phyloP scores from a whole-genome alignment of 106 monocot species.

The Gastrodia elata region DNA sequence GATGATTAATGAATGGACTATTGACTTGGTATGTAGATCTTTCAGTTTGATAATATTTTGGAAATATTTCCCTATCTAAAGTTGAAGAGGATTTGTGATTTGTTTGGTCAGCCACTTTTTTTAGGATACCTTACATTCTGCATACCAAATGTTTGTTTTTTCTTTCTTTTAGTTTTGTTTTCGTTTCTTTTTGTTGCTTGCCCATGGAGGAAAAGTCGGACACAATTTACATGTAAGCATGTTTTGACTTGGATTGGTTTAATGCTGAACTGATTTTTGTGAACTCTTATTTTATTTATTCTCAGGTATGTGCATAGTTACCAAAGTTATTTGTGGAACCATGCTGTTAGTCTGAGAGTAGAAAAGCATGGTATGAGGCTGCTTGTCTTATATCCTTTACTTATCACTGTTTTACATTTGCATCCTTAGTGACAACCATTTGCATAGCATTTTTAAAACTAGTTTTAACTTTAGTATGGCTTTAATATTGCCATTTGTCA shows the following conservation, averaged over 20 bases:
- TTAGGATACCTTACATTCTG: not conserved
- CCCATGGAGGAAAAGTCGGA: not conserved
- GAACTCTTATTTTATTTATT: not conserved
- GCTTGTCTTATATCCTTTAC: not conserved
- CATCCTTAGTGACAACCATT: not conserved
- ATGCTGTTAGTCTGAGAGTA: conserved; percentile 87
- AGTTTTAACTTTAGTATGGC: conserved; percentile 1
- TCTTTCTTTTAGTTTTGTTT: not conserved
- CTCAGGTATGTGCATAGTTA: conserved; percentile 97
- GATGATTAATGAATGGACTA: not conserved
- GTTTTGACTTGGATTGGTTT: not conserved
- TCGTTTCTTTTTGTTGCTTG: not conserved
- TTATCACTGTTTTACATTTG: not conserved
- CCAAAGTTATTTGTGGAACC: conserved; percentile 99
- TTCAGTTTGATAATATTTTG: not conserved
- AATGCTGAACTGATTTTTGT: not conserved
- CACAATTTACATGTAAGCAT: not conserved
- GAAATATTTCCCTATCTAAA: not conserved
- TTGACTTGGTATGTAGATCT: not conserved
- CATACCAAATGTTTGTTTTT: conserved; percentile 2
- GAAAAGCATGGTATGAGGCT: conserved; percentile 61
- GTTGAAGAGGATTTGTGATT: not conserved
- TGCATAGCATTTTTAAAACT: not conserved
- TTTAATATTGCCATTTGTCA: not conserved
- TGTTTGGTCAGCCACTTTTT: not conserved